Percentiles rank a stretch among this genome's conserved stretches.
Conservation (phyloP, 495 filamentous ascomycete genomes). For the Halenospora varia region DNA sequence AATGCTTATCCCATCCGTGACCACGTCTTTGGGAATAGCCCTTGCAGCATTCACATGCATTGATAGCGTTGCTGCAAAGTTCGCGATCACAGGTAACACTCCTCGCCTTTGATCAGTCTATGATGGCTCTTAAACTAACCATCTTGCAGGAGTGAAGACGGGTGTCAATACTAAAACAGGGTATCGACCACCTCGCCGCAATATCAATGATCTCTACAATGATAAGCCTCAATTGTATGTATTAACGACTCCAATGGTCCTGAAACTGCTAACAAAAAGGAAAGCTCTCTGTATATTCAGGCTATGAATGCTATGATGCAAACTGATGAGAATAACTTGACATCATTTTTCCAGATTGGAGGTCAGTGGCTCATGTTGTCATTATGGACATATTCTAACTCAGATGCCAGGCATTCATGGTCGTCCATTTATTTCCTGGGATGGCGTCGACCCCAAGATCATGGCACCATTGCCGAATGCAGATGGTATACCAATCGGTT, state of each 20-base stretch:
- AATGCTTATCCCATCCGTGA: neutral
- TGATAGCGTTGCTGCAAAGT: neutral
- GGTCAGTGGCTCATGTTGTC: neutral
- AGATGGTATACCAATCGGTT: conserved; percentile 40
- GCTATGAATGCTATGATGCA: conserved; percentile 2
- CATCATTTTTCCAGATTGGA: neutral
- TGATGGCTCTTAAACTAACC: neutral
- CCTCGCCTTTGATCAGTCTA: neutral
- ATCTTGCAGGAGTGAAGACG: conserved; percentile 28
- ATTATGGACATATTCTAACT: neutral
- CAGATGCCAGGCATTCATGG: conserved; percentile 54
- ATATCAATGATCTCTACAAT: neutral
- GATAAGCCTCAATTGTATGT: neutral
- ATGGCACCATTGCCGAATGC: conserved; percentile 20
- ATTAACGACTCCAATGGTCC: neutral
- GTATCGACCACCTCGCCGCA: neutral
- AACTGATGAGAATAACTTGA: neutral
- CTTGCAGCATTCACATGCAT: neutral
- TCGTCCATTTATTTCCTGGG: conserved; percentile 52
- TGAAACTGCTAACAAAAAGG: neutral
- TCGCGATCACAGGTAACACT: neutral
- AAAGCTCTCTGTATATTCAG: conserved; percentile 2
- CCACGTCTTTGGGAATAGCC: neutral
- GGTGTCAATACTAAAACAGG: neutral
- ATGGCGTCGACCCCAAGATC: conserved; percentile 36